Evolutionary conservation across 306 rosid species (phyloP), one percentile per base, ranked within the genome.

Genomic region (Lathyrus tuberosus): DNA sequence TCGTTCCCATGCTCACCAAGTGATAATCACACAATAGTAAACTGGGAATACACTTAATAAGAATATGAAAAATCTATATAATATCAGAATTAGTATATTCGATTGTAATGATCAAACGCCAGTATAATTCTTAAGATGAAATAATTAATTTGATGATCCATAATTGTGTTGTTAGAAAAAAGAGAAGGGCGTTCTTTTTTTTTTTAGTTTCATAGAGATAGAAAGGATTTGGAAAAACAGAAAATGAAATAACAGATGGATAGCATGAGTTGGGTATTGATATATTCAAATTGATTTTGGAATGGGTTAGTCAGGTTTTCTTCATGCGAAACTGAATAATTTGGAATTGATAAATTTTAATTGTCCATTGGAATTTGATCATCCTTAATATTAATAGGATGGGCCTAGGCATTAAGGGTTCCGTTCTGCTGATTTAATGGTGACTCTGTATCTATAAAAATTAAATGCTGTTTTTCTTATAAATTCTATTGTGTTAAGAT

Each of bases 221-320:
- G 30, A 17, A 18, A 20, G 16, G 33, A 54, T 20, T 54, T 3
- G 4, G 12, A 20, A 62, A 62, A 10, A 12, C 11, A 40, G 52
- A 63, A 63, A 63, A 12, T 47, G 12, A 41, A 22, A 42, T 41
- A 41, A 17, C 20, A 16, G 58, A 65, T 66, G 44, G 18, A 48
- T 11, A 31, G 13, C 6, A n/a, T 4, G 63, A n/a, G 63, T 54
- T 46, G 30, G 71, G 14, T 33, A 60, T 60, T 33, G 26, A 35
- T 33, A 16, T 16, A 35, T 35, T 33, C 24, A 60, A 60, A n/a
- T 31, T 60, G 46, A 35, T 35, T 61, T 0, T 15, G 4, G 4
- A 15, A 15, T 9, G 28, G 46, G 43, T 35, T 15, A 5, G 26
- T 60, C 35, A 3, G 66, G 15, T 35, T 61, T 61, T 61, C 66